Evolutionary conservation across 305 asterid species (phyloP).

Genomic region (Fraxinus floribunda): DNA sequence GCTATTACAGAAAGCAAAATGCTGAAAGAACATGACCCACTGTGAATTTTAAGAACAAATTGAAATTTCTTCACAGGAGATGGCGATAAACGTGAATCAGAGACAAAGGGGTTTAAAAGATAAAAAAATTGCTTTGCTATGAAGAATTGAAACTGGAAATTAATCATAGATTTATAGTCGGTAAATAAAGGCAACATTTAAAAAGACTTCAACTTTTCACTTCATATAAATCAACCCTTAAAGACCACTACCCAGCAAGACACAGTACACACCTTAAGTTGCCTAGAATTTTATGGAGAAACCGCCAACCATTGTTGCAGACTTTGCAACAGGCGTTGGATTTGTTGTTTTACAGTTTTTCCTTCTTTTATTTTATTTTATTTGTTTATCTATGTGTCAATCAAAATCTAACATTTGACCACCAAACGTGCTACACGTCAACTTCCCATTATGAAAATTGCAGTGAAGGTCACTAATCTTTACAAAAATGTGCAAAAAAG

Average conservation of each 20-base stretch:
- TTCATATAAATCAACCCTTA: background rate
- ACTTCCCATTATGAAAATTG: background rate
- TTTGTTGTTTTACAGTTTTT: background rate
- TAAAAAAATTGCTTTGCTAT: background rate
- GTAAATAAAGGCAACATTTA: background rate
- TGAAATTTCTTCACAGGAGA: background rate
- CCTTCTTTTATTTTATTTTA: background rate
- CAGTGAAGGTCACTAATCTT: background rate
- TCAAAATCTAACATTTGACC: background rate
- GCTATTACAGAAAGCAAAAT: background rate
- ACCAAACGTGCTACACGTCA: background rate
- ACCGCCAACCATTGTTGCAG: slow-evolving; percentile 6
- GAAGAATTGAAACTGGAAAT: background rate
- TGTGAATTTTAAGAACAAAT: background rate
- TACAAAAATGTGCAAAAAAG: background rate
- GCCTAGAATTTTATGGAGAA: background rate
- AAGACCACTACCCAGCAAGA: background rate
- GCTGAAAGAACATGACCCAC: background rate
- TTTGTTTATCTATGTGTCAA: background rate
- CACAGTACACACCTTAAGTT: background rate
- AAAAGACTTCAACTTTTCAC: background rate
- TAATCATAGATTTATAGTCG: background rate
- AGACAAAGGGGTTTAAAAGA: background rate
- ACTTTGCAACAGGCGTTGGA: background rate
- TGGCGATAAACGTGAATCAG: background rate